Base-by-base conservation (phyloP, 768 basidiomycete species). In the Leccinellum albellum region DNA sequence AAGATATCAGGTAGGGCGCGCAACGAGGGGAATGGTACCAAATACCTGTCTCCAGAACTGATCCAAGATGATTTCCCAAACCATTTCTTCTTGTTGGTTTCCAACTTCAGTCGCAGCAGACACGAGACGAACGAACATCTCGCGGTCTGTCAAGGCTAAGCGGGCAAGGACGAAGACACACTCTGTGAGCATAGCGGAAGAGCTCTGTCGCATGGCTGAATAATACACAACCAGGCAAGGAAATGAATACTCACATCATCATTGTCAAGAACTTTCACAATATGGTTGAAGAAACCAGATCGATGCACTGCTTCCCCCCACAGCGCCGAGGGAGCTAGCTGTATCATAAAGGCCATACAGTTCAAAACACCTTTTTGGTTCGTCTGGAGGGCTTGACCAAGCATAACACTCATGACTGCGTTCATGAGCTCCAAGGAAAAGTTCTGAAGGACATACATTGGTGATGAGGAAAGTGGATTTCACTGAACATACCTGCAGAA, bases 11-110 rank as follows among this genome's bases (percentile, higher is more conserved):
- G 15, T 17, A 5, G 20, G 40, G 20, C 40, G 20, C 20, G 20
- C 17, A 45, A 28, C n/a, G n/a, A 32, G 51, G 32, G 47, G 48
- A n/a, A 53, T 9, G 6, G 20, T 44, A 26, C 31, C n/a, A 74
- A 77, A 59, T 70, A 88, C 91, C 69, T 87, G 87, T 40, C 82
- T 82, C 83, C 89, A 89, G 86, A 90, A 94, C 60, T 89, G 86
- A 62, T 91, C 85, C 51, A 95, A 70, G 24, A 95, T 68, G 3
- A 75, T 71, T 53, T 89, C 85, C 73, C 83, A 88, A 3, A 92
- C 59, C 31, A 81, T 72, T 21, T 72, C 68, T 67, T 91, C 85
- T 1, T 77, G 67, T 35, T 77, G 70, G 56, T 75, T 75, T 26
- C 77, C 70, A 3, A 76, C 64, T 42, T 76, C 70, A 3, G 87